phyloP scores from a whole-genome alignment of 2,329 filamentous ascomycete genomes.

The Alternaria sp. region DNA sequence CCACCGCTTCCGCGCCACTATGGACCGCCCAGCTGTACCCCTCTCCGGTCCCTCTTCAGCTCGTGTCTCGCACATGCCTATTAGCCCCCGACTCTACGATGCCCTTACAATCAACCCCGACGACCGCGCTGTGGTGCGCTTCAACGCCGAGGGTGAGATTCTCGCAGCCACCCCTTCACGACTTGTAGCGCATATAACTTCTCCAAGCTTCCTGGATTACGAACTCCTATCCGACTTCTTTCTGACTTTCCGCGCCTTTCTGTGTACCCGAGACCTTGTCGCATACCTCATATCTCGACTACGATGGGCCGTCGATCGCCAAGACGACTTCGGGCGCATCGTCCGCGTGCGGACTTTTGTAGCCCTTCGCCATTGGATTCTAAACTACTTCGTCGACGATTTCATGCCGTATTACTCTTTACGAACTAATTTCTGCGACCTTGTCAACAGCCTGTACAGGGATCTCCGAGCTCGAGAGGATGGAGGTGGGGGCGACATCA shows the following conservation, averaged over 20 bases:
- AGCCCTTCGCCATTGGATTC: constrained; percentile 92
- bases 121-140: constrained; percentile 82
- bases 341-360: constrained; percentile 97
- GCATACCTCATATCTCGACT: constrained; percentile 85
- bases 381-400: constrained; percentile 97
- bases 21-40: constrained; percentile 47
- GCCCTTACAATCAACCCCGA: constrained; percentile 82
- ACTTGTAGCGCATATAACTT: constrained; percentile 95
- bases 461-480: constrained; percentile 62
- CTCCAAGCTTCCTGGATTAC: constrained; percentile 94
- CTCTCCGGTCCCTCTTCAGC: constrained; percentile 47
- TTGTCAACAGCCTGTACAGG: constrained; percentile 73
- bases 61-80: constrained; percentile 48
- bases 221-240: constrained; percentile 98
- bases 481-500: constrained; percentile 71
- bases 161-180: constrained; percentile 89
- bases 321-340: constrained; percentile 87
- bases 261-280: constrained; percentile 79
- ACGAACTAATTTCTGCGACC: constrained; percentile 78
- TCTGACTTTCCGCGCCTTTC: constrained; percentile 88
- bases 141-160: constrained; percentile 78
- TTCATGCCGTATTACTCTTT: constrained; percentile 81
- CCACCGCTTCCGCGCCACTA: constrained; percentile 46
- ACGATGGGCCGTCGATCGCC: constrained; percentile 82
- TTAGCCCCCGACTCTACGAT: constrained; percentile 79